Evolutionary conservation across 306 rosid species (phyloP), one percentile per base, ranked within the genome.

Genomic region (Spatholobus suberectus): DNA sequence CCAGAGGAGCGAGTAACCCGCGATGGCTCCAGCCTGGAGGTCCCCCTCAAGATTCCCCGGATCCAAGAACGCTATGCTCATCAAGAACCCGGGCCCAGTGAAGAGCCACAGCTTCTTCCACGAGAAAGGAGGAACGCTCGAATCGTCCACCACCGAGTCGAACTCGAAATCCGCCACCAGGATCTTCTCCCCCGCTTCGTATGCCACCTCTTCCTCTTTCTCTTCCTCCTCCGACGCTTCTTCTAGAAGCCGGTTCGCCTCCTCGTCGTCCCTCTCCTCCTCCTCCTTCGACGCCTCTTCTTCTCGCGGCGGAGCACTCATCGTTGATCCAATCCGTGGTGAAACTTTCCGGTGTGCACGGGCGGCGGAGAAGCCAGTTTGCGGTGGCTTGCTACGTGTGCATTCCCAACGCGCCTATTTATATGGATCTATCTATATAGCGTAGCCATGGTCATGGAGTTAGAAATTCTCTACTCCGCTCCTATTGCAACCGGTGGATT

Each of bases 21-120:
- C 98, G 17, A 91, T 94, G 0, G 96, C 98, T 17, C 98, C 98
- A 12, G 98, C 87, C 81, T 94, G 98, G 12, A 94, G 94, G 88
- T 94, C 98, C 69, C 98, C 98, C 79, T 94, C 98, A 0, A 94
- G 81, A 84, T 94, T 94, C 23, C 98, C 98, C 63, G 98, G 97
- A 94, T 94, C 98, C 91, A 94, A 69, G 8, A 94, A 94, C 11
- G 98, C 98, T 78, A 94, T 94, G 85, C 98, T 94, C 98, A 94
- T 94, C 79, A 94, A 78, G 80, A 94, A 94, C 46, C 98, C 98
- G 2, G 98, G 97, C 0, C 98, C 98, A 5, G 97, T 92, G 83
- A 90, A 94, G 9, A 89, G 66, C 98, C 97, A 91, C 15, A 92
- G 86, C 86, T 90, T 89, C 86, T 92, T 90, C 97, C 95, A 94